phyloP scores from a whole-genome alignment of 1,284 basidiomycete genomes.

The Leccinum solheimii region DNA sequence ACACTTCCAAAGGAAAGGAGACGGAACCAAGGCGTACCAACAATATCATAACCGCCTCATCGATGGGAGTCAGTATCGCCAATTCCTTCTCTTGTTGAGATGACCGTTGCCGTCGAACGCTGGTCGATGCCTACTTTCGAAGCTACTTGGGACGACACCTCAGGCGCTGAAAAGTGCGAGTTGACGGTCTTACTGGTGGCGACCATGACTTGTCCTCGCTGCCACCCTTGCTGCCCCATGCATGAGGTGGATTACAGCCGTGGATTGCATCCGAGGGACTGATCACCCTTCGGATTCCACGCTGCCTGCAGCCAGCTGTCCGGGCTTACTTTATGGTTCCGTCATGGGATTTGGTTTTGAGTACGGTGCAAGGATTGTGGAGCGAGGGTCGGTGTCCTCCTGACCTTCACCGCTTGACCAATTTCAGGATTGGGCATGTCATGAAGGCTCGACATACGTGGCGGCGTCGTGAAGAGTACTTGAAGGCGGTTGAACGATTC shows the following conservation, averaged over 20 bases:
- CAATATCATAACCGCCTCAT: constrained; percentile 99
- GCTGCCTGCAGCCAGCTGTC: constrained; percentile 27
- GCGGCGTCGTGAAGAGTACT: constrained; percentile 25
- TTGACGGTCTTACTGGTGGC: constrained; percentile 34
- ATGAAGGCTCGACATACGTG: constrained; percentile 28
- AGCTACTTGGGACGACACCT: constrained; percentile 29
- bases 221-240: constrained; percentile 17
- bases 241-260: constrained; percentile 29
- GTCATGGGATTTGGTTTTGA: constrained; percentile 38
- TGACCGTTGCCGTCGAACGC: constrained; percentile 24
- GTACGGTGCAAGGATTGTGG: constrained; percentile 37
- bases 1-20: constrained; percentile 83
- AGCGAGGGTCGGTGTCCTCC: constrained; percentile 31
- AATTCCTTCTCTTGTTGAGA: constrained; percentile 37
- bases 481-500: constrained; percentile 42
- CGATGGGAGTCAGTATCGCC: constrained; percentile 98
- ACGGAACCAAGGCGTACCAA: constrained; percentile 89
- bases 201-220: constrained; percentile 35
- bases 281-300: constrained; percentile 32
- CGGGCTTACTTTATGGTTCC: constrained; percentile 30
- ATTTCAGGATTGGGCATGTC: constrained; percentile 35
- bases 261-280: constrained; percentile 28
- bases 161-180: constrained; percentile 35
- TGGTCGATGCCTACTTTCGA: constrained; percentile 26
- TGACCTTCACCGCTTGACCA: constrained; percentile 36